Conservation (phyloP, 495 filamentous ascomycete species). For the Lophiotrema nucula region DNA sequence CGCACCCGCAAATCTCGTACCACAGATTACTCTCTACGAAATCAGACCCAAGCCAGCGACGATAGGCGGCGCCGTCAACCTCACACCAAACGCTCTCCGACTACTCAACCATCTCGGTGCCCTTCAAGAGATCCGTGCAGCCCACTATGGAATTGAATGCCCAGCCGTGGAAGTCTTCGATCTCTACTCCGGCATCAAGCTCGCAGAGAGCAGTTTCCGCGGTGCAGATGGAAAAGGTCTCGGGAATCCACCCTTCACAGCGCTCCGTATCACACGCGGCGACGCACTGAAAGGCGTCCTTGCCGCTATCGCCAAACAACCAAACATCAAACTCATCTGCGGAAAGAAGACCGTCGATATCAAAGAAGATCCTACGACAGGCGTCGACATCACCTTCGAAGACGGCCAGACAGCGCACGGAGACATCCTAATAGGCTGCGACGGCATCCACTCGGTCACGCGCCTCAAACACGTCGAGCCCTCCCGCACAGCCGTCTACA, state of each 20-base stretch:
- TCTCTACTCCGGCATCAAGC: conserved; percentile 49
- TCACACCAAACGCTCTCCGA: conserved; percentile 61
- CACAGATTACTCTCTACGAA: conserved; percentile 57
- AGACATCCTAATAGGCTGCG: conserved; percentile 60
- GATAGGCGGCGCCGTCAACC: conserved; percentile 61
- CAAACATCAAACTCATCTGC: conserved; percentile 40
- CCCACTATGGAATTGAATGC: conserved; percentile 45
- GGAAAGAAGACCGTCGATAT: conserved; percentile 42
- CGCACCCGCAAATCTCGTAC: conserved; percentile 43
- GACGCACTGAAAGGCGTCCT: conserved; percentile 47
- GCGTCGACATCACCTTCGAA: conserved; percentile 51
- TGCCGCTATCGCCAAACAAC: conserved; percentile 35
- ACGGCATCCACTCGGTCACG: conserved; percentile 61
- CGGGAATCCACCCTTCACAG: conserved; percentile 35
- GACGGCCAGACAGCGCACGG: conserved; percentile 50
- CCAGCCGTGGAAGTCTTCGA: conserved; percentile 48
- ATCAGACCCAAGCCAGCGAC: conserved; percentile 55
- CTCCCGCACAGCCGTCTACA: conserved; percentile 51
- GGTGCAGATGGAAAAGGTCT: conserved; percentile 38
- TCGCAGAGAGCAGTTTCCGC: conserved; percentile 31
- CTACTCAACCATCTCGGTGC: conserved; percentile 58
- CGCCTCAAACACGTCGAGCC: conserved; percentile 55
- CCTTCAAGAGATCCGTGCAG: conserved; percentile 44
- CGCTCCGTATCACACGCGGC: conserved; percentile 38
- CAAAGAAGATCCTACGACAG: conserved; percentile 44